phyloP scores from a whole-genome alignment of 2,329 filamentous ascomycete genomes.

The Fusarium sp. region DNA sequence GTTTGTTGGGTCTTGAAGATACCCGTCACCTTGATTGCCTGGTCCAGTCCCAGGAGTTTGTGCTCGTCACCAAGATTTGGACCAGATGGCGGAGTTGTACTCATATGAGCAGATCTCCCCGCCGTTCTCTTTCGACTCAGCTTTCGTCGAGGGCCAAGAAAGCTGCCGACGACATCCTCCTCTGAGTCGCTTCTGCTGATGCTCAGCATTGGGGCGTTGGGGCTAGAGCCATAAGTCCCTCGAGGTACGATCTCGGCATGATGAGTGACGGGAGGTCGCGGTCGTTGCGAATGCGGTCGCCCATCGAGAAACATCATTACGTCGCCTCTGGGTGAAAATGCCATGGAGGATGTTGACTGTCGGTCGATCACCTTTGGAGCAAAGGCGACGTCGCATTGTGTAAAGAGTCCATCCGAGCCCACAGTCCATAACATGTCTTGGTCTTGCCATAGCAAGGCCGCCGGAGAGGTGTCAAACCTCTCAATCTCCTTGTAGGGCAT shows the following conservation, averaged over 20 bases:
- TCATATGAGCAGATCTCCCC: conserved; percentile 60
- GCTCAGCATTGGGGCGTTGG: conserved; percentile 63
- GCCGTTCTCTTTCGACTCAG: conserved; percentile 56
- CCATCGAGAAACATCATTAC: conserved; percentile 73
- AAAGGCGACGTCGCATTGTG: conserved; percentile 74
- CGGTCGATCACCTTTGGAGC: conserved; percentile 73
- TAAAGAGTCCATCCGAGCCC: conserved; percentile 71
- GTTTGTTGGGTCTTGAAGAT: conserved; percentile 70
- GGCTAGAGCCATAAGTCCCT: conserved; percentile 62
- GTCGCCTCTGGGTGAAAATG: conserved; percentile 71
- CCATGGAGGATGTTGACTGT: conserved; percentile 70
- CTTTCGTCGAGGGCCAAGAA: conserved; percentile 63
- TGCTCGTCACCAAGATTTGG: conserved; percentile 47
- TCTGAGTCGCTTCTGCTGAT: conserved; percentile 74
- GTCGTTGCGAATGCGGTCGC: conserved; percentile 57
- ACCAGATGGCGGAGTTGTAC: conserved; percentile 66
- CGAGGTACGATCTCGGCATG: conserved; percentile 52
- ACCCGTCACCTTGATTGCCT: conserved; percentile 69
- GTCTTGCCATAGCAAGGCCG: conserved; percentile 71
- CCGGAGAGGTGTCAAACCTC: conserved; percentile 68
- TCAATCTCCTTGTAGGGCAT: conserved; percentile 76
- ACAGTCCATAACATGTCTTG: conserved; percentile 76
- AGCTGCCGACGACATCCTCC: conserved; percentile 72
- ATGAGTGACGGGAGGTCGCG: conserved; percentile 55
- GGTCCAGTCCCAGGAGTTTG: conserved; percentile 65